These are phyloP conservation scores for Akanthomyces uredinophilus DNA, from an alignment of 2,329 filamentous ascomycete species.

Conservation along the genomic window DNA sequence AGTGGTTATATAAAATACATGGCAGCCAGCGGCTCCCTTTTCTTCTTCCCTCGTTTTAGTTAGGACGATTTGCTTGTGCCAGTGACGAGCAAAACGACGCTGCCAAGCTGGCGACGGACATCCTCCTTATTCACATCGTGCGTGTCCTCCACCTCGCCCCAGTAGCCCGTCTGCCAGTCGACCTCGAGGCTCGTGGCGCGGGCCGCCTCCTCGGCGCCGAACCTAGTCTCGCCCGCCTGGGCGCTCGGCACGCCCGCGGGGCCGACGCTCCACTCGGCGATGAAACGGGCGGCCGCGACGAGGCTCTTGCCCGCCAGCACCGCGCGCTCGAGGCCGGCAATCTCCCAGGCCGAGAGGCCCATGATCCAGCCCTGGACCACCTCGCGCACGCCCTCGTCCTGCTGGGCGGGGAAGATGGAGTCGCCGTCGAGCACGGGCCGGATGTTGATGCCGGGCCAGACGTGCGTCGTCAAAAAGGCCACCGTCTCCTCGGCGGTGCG, in stretches of 20 bases:
- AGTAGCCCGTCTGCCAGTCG: constrained; percentile 80
- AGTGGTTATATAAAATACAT: constrained; percentile 5
- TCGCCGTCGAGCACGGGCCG: constrained; percentile 72
- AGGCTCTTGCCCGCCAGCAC: constrained; percentile 84
- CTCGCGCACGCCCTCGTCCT: constrained; percentile 69
- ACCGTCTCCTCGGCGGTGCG: constrained; percentile 65
- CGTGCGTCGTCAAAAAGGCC: constrained; percentile 60
- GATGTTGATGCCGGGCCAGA: constrained; percentile 83
- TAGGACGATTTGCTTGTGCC: constrained; percentile 38
- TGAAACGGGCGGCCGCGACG: constrained; percentile 66
- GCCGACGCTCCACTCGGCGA: constrained; percentile 84
- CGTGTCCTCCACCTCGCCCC: constrained; percentile 97
- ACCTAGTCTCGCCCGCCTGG: constrained; percentile 37
- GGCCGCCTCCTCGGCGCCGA: constrained; percentile 76
- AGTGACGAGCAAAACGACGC: constrained; percentile 74
- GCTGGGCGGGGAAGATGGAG: constrained; percentile 69
- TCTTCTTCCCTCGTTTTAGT: background rate
- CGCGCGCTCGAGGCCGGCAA: constrained; percentile 80
- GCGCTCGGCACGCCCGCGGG: constrained; percentile 44
- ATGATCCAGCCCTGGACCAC: constrained; percentile 74
- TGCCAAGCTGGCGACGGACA: constrained; percentile 79
- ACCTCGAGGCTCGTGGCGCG: constrained; percentile 77
- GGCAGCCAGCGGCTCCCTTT: background rate
- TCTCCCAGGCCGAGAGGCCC: constrained; percentile 68
- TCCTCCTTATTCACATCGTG: constrained; percentile 96